Conservation (phyloP, 768 basidiomycete species). For the Rhodotorula diobovata region DNA sequence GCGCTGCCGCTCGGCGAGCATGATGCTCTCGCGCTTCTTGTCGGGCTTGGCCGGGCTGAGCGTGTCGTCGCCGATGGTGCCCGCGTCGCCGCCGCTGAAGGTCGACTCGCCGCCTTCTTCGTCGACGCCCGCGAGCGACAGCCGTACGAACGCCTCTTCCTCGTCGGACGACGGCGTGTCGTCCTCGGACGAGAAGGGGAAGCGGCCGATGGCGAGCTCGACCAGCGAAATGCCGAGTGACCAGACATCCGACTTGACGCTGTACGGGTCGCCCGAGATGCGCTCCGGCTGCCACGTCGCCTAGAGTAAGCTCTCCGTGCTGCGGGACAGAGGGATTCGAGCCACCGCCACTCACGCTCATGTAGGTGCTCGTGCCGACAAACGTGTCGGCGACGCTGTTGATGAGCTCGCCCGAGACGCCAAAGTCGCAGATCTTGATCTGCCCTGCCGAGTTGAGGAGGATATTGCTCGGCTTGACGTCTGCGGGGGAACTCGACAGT, state of each 20-base stretch:
- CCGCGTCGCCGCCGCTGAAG: neutral
- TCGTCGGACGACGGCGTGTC: conserved; percentile 54
- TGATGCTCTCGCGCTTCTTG: conserved; percentile 30
- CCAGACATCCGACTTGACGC: conserved; percentile 99
- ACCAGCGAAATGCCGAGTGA: conserved; percentile 94
- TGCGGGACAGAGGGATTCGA: too few relatives aligned
- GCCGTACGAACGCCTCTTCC: conserved; percentile 8
- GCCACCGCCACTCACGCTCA: conserved; percentile 72
- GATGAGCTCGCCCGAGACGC: conserved; percentile 96
- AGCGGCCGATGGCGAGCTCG: conserved; percentile 91
- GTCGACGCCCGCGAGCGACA: conserved; percentile 54
- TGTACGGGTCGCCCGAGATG: conserved; percentile 96
- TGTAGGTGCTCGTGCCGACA: conserved; percentile 97
- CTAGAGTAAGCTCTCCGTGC: neutral
- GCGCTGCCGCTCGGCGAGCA: conserved; percentile 32
- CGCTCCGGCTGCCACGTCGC: conserved; percentile 73
- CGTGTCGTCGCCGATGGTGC: conserved; percentile 54
- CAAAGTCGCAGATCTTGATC: conserved; percentile 99
- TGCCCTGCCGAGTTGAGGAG: conserved; percentile 87
- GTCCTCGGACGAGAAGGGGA: conserved; percentile 69
- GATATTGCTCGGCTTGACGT: conserved; percentile 99
- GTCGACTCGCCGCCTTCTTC: conserved; percentile 22
- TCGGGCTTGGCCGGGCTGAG: conserved; percentile 37
- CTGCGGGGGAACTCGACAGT: conserved; percentile 50
- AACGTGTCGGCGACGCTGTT: conserved; percentile 99